Evolutionary conservation across 208 protist genomes (phyloP), one percentile per base, ranked within the genome.

Genomic region (Acanthamoeba lenticulata): DNA sequence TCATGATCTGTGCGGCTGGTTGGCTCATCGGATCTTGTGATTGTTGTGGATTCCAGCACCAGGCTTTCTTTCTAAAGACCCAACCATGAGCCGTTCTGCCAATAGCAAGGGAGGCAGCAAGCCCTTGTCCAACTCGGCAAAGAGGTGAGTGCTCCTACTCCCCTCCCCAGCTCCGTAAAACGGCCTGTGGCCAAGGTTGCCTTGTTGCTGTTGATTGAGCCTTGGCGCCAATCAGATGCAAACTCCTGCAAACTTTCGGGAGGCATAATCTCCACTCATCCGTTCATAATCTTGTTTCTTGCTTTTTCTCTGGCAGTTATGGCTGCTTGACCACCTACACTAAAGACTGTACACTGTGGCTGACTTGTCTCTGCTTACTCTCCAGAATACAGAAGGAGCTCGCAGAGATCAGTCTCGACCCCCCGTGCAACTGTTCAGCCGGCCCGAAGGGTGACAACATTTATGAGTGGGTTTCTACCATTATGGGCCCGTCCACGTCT

Each of bases 401-500:
- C 0, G 89, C 94, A 42, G 95, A 97, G 72, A 95, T 97, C 17
- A 94, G 83, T 29, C 38, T 94, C 24, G 96, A 97, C 38, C 96
- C 96, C 27, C 96, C 96, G 13, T 92, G 93, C 69, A 95, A 95
- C 92, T 96, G 95, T 57, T 93, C 91, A n/a, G 97, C 96, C 45
- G 95, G 96, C 27, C 95, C 96, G 9, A 94, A 95, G 24, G 95
- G 95, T 42, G 96, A 97, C 83, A 96, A 96, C 83, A 40, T 97
- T n/a, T 96, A 94, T 72, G 94, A 97, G 62, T 97, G 97, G 97
- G 79, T 94, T 19, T 88, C 97, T 7, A 98, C 97, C 67, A 98
- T 99, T 81, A 96, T 98, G 91, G 97, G 98, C 17, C 97, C 98
- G 44, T 32, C 89, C 6, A 96, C 95, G 36, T 97, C 95, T 36